Evolutionary conservation across 2,329 filamentous ascomycete species (phyloP), one percentile per base, ranked within the genome.

Genomic region (Clarireedia hainanense): DNA sequence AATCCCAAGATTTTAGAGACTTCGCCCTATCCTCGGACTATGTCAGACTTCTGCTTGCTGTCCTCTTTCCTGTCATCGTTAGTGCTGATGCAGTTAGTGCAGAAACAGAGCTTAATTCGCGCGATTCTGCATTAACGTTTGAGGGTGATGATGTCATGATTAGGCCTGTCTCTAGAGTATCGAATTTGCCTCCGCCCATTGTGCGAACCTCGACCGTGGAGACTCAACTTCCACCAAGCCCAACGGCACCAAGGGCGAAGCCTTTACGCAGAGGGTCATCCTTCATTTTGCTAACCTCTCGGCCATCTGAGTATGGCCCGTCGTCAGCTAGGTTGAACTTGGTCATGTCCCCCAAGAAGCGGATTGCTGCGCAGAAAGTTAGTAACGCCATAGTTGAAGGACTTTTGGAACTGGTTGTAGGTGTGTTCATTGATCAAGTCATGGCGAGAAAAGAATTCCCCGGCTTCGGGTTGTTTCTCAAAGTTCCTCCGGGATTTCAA

Each of bases 401-500:
- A 5, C 74, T 96, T 14, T 71, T 95, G 5, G 86, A 91, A 60
- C 78, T 97, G 23, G 80, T 92, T 2, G 77, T 94, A 49, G 81
- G 80, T 20, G 83, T 96, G 0, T 95, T 96, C 65, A 79, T 88
- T 50, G 91, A 96, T 64, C 90, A 97, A 64, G 74, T 97, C 0
- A 81, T 96, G 43, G 80, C 80, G 30, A 84, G 90, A 26, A 96
- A 96, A 68, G 94, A 99, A 52, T 99, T 97, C 67, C 78, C 86
- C 2, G 92, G 94, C 0, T 88, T 99, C 52, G 85, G 86, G 0
- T 74, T 99, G 9, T 95, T 89, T 66, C 75, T 89, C 52, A 96
- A 94, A 68, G 87, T 92, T 0, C 94, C 95, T 1, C 90, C 94
- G 0, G 91, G 92, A 0, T 96, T 95, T 65, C 83, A 92, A 63